phyloP scores from a whole-genome alignment of 2,329 filamentous ascomycete species.

The Aspergillus sp. region DNA sequence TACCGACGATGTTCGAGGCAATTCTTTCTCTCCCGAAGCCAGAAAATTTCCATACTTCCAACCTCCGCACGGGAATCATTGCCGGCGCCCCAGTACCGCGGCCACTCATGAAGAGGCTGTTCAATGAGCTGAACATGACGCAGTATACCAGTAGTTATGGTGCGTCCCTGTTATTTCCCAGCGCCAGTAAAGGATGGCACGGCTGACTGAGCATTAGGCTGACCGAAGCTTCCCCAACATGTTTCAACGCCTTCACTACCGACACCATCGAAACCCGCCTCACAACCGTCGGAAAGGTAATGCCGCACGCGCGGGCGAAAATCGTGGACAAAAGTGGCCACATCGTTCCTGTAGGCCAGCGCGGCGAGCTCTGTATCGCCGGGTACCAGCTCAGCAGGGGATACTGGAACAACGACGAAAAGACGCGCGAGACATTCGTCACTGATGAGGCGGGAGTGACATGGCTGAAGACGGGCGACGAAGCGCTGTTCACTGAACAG shows the following conservation, averaged over 20 bases:
- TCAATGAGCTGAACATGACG: constrained; percentile 62
- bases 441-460: constrained; percentile 50
- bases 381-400: constrained; percentile 62
- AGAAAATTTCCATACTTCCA: constrained; percentile 38
- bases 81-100: constrained; percentile 68
- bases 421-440: constrained; percentile 62
- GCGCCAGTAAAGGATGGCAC: background rate
- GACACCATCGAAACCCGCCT: constrained; percentile 59
- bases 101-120: constrained; percentile 63
- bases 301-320: constrained; percentile 69
- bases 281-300: constrained; percentile 63
- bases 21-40: constrained; percentile 43
- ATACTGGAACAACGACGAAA: constrained; percentile 59
- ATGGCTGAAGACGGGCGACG: constrained; percentile 59
- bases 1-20: constrained; percentile 76
- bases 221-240: constrained; percentile 70
- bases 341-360: constrained; percentile 56
- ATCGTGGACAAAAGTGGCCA: constrained; percentile 58
- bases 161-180: constrained; percentile 3
- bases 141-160: constrained; percentile 61
- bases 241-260: constrained; percentile 69
- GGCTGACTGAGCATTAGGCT: constrained; percentile 29
- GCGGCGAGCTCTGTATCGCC: constrained; percentile 67
- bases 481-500: constrained; percentile 43
- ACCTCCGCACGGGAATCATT: constrained; percentile 65